Evolutionary conservation across 306 rosid genomes (phyloP).

Genomic region (Rubus parviflorus): DNA sequence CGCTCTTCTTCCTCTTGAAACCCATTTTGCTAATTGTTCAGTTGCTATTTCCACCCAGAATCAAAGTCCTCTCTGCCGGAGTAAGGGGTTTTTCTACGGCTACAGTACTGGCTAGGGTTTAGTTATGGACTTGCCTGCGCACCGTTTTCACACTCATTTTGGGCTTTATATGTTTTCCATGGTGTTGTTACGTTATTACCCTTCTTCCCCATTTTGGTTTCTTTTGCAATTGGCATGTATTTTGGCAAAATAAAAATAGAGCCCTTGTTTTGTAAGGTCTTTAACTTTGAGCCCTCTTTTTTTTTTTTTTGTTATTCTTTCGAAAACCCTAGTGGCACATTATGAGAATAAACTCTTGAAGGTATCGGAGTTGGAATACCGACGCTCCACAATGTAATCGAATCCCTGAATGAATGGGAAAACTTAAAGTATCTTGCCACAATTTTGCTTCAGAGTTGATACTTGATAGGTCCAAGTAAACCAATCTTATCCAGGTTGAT

Average conservation of each 20-base stretch:
- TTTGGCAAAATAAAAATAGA: neutral
- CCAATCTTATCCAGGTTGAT: neutral
- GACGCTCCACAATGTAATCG: no score
- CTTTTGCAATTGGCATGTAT: neutral
- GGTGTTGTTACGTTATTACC: neutral
- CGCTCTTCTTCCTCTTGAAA: constrained; percentile 48
- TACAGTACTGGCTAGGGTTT: neutral
- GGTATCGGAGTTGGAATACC: no score
- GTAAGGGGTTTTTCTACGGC: neutral
- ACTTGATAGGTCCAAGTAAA: neutral
- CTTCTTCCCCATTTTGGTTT: neutral
- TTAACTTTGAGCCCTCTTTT: neutral
- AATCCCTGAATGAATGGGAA: no score
- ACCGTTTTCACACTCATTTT: neutral
- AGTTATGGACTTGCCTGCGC: neutral
- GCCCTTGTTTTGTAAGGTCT: neutral
- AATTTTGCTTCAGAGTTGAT: neutral
- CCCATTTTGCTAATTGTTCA: constrained; percentile 31
- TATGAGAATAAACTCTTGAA: no score
- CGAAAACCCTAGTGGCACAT: no score
- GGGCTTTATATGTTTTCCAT: neutral
- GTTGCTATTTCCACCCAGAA: neutral
- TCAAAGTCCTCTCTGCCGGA: neutral
- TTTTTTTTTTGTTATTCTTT: no score
- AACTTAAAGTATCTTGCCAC: no score